phyloP scores from a whole-genome alignment of 352 stramenopile genomes.

The Phytophthora uliginosa region DNA sequence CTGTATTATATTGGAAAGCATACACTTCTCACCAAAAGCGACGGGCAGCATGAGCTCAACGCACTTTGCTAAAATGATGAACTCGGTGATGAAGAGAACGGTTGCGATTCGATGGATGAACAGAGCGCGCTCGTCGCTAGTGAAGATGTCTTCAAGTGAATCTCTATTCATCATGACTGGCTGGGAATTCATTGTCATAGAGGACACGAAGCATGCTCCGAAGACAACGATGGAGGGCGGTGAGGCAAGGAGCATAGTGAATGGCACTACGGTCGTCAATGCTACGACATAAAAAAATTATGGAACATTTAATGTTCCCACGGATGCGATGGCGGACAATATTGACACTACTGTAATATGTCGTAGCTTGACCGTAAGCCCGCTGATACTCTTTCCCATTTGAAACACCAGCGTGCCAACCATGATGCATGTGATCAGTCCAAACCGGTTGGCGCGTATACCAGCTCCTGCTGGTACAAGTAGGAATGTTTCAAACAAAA shows the following conservation, averaged over 20 bases:
- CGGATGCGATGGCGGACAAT: neutral
- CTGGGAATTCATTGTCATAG: neutral
- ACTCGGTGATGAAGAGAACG: constrained; percentile 43
- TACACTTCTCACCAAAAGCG: constrained; percentile 26
- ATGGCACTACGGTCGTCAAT: neutral
- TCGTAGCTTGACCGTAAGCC: neutral
- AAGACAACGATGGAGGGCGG: neutral
- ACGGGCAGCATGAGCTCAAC: constrained; percentile 38
- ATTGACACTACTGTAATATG: neutral
- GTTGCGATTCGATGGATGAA: constrained; percentile 32
- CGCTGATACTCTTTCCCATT: neutral
- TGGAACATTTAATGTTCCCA: too few relatives aligned
- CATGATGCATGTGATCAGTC: neutral
- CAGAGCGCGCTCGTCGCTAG: constrained; percentile 9
- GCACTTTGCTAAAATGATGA: constrained; percentile 41
- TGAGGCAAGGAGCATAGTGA: neutral
- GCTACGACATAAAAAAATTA: neutral
- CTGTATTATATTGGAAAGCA: neutral
- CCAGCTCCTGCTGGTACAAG: neutral
- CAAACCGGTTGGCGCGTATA: neutral
- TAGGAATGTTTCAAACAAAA: neutral
- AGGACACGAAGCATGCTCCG: neutral
- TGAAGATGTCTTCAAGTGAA: constrained; percentile 7
- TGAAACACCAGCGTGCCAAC: constrained; percentile 4
- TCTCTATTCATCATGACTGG: neutral